Percentiles rank a stretch among this genome's conserved stretches.
Evolutionary conservation across 2,329 filamentous ascomycete species (phyloP).

Genomic region (Coniochaeta ligniaria): DNA sequence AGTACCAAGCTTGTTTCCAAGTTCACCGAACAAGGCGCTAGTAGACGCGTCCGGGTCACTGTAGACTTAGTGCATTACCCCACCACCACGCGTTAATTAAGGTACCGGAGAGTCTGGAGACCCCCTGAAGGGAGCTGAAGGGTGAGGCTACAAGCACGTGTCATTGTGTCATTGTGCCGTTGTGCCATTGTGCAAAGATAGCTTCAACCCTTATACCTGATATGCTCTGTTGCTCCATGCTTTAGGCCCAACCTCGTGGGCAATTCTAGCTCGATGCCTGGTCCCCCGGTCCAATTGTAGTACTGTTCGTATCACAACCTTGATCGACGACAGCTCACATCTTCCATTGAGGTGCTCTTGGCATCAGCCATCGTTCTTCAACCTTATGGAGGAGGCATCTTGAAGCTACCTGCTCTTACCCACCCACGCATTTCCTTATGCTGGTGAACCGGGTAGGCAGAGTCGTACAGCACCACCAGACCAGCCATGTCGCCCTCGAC

Average conservation of each 20-base stretch:
- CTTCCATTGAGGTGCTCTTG: background rate
- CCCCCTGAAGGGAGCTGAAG: background rate
- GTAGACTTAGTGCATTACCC: background rate
- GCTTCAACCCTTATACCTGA: too few species aligned
- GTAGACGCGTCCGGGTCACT: too few species aligned
- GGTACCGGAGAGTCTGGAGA: background rate
- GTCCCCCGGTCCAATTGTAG: background rate
- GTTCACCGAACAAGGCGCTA: too few species aligned
- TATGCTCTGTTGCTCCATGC: background rate
- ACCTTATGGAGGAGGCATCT: background rate
- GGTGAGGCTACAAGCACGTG: background rate
- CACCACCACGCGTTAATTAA: background rate
- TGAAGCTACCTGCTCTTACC: background rate
- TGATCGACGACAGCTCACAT: background rate
- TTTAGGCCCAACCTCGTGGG: too few species aligned
- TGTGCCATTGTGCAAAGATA: too few species aligned
- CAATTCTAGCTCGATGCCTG: too few species aligned
- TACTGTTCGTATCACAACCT: background rate
- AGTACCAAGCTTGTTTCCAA: too few species aligned
- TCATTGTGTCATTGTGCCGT: too few species aligned
- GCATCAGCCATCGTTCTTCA: background rate
- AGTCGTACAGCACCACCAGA: background rate
- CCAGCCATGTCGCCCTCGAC: background rate
- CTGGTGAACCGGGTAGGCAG: background rate
- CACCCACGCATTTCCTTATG: background rate